phyloP scores from a whole-genome alignment of 495 filamentous ascomycete genomes.

The Hypomontagnella monticulosa region DNA sequence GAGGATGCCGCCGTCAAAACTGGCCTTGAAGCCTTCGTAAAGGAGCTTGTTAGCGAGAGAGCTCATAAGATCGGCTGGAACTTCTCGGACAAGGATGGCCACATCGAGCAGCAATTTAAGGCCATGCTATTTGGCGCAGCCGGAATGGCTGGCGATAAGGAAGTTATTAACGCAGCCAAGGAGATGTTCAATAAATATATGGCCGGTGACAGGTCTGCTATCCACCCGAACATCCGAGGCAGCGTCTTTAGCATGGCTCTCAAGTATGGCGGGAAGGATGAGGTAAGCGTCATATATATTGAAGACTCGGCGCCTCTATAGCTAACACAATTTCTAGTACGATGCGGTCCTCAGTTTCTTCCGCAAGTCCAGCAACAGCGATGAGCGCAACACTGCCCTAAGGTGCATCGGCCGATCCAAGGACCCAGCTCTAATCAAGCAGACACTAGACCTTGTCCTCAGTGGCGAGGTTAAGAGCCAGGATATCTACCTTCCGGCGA shows the following conservation, averaged over 20 bases:
- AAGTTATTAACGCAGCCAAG: conserved; percentile 68
- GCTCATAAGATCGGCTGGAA: conserved; percentile 89
- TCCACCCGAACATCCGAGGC: conserved; percentile 77
- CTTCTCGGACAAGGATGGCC: conserved; percentile 83
- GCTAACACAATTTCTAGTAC: conserved; percentile 62
- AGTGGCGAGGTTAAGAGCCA: conserved; percentile 91
- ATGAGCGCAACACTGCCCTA: conserved; percentile 96
- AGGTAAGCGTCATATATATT: conserved; percentile 61
- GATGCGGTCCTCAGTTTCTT: conserved; percentile 83
- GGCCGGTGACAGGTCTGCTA: conserved; percentile 70
- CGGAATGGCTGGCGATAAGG: conserved; percentile 71
- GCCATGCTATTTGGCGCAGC: conserved; percentile 73
- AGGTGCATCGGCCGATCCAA: conserved; percentile 84
- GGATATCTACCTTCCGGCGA: conserved; percentile 90
- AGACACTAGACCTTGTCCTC: conserved; percentile 78
- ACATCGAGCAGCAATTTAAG: conserved; percentile 90
- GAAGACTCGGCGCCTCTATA: background rate
- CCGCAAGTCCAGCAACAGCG: conserved; percentile 83
- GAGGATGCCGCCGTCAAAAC: conserved; percentile 77
- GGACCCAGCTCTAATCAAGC: conserved; percentile 79
- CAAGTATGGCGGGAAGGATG: conserved; percentile 75
- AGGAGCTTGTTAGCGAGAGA: conserved; percentile 75
- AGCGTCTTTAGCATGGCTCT: conserved; percentile 77
- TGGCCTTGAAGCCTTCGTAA: conserved; percentile 83
- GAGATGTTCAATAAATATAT: conserved; percentile 79